phyloP scores from a whole-genome alignment of 768 basidiomycete species.

The Lactarius hengduanensis region DNA sequence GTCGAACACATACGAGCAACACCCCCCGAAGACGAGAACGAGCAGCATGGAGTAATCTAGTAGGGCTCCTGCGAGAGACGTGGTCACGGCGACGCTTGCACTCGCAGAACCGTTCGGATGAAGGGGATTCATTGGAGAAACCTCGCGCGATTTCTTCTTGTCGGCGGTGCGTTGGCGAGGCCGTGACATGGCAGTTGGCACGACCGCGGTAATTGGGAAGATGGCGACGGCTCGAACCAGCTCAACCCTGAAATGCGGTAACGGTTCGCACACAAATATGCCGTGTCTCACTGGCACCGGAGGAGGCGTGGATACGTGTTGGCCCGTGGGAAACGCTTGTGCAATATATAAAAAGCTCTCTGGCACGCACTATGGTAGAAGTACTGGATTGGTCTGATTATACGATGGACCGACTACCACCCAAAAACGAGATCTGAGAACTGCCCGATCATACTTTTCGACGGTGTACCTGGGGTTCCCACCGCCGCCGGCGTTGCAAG shows the following conservation, averaged over 20 bases:
- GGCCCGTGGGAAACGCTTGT: not conserved
- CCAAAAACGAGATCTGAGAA: slow-evolving; percentile 70
- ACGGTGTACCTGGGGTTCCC: slow-evolving; percentile 37
- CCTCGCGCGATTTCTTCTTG: slow-evolving; percentile 1
- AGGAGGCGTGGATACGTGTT: not conserved
- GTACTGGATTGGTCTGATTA: not conserved
- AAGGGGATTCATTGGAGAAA: not conserved
- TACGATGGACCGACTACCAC: slow-evolving; percentile 8
- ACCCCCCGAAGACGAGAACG: slow-evolving; percentile 74
- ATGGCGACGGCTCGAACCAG: not conserved
- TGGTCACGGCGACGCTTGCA: not conserved
- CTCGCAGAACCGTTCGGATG: not conserved
- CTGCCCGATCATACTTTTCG: slow-evolving; percentile 65
- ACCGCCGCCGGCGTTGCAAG: slow-evolving; percentile 29
- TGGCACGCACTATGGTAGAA: not conserved
- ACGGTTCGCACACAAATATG: not conserved
- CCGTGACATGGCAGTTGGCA: slow-evolving; percentile 15
- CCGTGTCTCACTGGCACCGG: not conserved
- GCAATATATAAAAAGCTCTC: not conserved
- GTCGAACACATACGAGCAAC: slow-evolving; percentile 64
- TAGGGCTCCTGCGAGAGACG: slow-evolving; percentile 31
- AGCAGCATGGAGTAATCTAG: slow-evolving; percentile 46
- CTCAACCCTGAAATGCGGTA: not conserved
- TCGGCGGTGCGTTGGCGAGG: slow-evolving; percentile 16
- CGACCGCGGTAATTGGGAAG: not conserved